phyloP scores from a whole-genome alignment of 2,329 filamentous ascomycete species.

The Monilinia aucupariae region DNA sequence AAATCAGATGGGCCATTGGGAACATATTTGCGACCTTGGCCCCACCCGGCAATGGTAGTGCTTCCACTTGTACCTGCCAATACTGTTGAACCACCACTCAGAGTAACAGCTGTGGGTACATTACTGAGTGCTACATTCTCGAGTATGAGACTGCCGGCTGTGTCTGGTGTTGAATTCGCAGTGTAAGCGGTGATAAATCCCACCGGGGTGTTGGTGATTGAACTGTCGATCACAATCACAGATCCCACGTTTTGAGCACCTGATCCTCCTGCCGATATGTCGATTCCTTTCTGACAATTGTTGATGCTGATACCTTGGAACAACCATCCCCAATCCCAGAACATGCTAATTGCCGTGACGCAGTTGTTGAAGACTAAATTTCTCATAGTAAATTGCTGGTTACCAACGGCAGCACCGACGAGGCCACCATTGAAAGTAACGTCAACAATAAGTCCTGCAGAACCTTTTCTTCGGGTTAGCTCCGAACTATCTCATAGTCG shows the following conservation, averaged over 20 bases:
- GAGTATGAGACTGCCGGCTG: constrained; percentile 16
- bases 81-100: constrained; percentile 37
- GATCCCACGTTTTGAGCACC: constrained; percentile 48
- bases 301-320: constrained; percentile 47
- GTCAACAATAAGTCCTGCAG: constrained; percentile 55
- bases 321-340: constrained; percentile 58
- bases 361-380: constrained; percentile 45
- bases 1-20: constrained; percentile 39
- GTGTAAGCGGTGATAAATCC: constrained; percentile 46
- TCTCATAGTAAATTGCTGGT: constrained; percentile 58
- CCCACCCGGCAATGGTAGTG: constrained; percentile 14
- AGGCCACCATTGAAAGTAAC: constrained; percentile 55
- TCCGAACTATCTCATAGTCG: constrained; percentile 35
- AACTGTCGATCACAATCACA: constrained; percentile 51
- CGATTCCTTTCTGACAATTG: constrained; percentile 48
- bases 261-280: constrained; percentile 42
- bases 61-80: constrained; percentile 16
- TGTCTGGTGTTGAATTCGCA: constrained; percentile 44
- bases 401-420: constrained; percentile 55
- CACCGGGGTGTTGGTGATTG: constrained; percentile 44
- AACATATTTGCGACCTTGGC: constrained; percentile 46
- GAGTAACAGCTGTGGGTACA: constrained; percentile 12
- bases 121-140: constrained; percentile 16
- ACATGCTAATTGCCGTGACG: constrained; percentile 49
- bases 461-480: constrained; percentile 35